Evolutionary conservation across 2,329 filamentous ascomycete species (phyloP).

Genomic region (Alternaria sp.): DNA sequence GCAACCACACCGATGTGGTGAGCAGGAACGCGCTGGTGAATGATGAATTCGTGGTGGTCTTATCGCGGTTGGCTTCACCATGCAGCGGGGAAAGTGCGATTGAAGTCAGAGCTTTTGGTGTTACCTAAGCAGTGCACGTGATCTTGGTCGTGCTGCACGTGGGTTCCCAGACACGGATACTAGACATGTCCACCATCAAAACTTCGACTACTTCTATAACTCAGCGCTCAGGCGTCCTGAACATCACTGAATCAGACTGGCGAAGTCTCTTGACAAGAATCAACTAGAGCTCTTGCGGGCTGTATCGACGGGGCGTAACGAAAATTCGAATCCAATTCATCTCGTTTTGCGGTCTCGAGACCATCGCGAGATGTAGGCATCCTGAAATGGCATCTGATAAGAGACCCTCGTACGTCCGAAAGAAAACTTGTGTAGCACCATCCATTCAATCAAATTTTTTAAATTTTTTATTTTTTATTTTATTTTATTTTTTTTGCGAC

Average conservation of each 20-base stretch:
- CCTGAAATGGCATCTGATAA: background rate
- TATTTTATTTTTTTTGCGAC: background rate
- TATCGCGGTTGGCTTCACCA: conserved; percentile 21
- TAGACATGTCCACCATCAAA: background rate
- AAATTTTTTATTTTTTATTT: too few relatives aligned
- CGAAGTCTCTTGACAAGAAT: background rate
- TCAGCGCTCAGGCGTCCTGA: background rate
- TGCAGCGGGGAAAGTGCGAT: conserved; percentile 23
- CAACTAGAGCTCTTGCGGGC: background rate
- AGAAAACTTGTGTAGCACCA: background rate
- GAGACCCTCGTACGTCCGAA: background rate
- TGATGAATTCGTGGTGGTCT: conserved; percentile 25
- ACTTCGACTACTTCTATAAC: background rate
- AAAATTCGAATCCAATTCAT: background rate
- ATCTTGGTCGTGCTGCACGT: background rate
- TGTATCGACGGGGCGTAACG: background rate
- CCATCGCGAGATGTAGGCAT: background rate
- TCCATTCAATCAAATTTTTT: too few relatives aligned
- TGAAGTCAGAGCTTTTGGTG: conserved; percentile 17
- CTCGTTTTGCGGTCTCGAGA: background rate
- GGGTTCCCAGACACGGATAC: background rate
- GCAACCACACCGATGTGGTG: conserved; percentile 20
- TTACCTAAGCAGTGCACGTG: conserved; percentile 16
- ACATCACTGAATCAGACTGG: background rate
- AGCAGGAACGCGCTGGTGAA: conserved; percentile 15